phyloP scores from a whole-genome alignment of 164 flowering plant species.

The Warburgia ugandensis region DNA sequence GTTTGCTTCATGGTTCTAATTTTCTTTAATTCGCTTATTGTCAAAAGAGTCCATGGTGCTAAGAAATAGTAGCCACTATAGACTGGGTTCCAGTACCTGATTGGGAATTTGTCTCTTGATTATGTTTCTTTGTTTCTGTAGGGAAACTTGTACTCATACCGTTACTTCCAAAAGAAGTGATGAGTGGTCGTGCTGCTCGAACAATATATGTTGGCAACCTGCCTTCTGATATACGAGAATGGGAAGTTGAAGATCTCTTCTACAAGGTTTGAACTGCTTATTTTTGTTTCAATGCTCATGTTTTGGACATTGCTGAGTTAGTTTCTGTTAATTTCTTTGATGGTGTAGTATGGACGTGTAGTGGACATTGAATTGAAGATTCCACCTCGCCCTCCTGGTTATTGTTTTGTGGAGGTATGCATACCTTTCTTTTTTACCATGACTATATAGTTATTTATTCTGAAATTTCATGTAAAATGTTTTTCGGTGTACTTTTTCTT shows the following conservation, averaged over 20 bases:
- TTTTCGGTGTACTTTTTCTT: not conserved
- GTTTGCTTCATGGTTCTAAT: slow-evolving; percentile 88
- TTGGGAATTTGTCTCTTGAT: not conserved
- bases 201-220: slow-evolving; percentile 92
- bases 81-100: slow-evolving; percentile 1
- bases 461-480: no score
- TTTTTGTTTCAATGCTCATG: not conserved
- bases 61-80: slow-evolving; percentile 6
- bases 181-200: slow-evolving; percentile 89
- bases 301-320: no score
- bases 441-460: not conserved
- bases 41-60: slow-evolving; percentile 18
- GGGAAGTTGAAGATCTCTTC: slow-evolving; percentile 85
- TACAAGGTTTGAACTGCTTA: slow-evolving; percentile 60
- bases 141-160: slow-evolving; percentile 8
- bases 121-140: slow-evolving; percentile 23
- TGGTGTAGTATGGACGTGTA: slow-evolving; percentile 89
- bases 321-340: not conserved
- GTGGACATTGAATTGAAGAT: slow-evolving; percentile 90
- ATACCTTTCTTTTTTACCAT: not conserved
- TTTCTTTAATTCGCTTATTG: slow-evolving; percentile 41
- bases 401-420: slow-evolving; percentile 88
- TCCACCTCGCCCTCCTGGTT: slow-evolving; percentile 95
- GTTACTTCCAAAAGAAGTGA: slow-evolving; percentile 16
- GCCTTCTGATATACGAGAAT: slow-evolving; percentile 77